phyloP scores from a whole-genome alignment of 176 grass and related monocot genomes.

The Melocanna baccifera region DNA sequence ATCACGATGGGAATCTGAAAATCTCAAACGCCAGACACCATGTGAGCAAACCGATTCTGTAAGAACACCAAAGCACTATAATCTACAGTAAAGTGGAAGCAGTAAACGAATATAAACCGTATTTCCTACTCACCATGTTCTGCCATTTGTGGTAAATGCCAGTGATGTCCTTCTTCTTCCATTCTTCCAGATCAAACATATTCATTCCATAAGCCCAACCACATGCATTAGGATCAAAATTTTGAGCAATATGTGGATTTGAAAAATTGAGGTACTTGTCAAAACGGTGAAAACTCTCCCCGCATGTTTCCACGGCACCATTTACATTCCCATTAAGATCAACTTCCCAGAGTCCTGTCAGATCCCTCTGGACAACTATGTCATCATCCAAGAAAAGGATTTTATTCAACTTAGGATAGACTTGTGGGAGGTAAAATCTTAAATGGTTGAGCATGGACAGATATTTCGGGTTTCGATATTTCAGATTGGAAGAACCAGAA shows the following conservation, averaged over 20 bases:
- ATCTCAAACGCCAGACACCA: neutral
- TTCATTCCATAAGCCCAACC: constrained; percentile 48
- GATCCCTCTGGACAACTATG: constrained; percentile 47
- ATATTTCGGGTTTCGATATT: constrained; percentile 43
- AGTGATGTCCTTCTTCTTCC: constrained; percentile 50
- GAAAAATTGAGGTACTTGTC: constrained; percentile 51
- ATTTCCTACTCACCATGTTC: constrained; percentile 27
- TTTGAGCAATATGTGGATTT: constrained; percentile 32
- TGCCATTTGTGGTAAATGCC: constrained; percentile 52
- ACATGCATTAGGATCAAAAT: constrained; percentile 48
- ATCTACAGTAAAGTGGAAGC: neutral
- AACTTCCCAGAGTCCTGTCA: constrained; percentile 34
- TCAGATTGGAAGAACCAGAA: constrained; percentile 34
- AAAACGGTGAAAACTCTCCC: constrained; percentile 44
- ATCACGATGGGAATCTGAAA: neutral
- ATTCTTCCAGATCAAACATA: constrained; percentile 45
- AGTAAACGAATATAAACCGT: neutral
- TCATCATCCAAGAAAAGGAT: constrained; percentile 44
- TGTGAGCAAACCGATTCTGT: neutral
- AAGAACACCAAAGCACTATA: neutral
- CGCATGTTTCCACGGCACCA: constrained; percentile 43
- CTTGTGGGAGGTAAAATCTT: constrained; percentile 38
- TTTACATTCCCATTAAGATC: constrained; percentile 47
- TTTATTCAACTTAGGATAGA: constrained; percentile 43
- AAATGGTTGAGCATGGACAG: constrained; percentile 45